Conservation (phyloP, 805 yeast species). For the Clavispora asparagi region DNA sequence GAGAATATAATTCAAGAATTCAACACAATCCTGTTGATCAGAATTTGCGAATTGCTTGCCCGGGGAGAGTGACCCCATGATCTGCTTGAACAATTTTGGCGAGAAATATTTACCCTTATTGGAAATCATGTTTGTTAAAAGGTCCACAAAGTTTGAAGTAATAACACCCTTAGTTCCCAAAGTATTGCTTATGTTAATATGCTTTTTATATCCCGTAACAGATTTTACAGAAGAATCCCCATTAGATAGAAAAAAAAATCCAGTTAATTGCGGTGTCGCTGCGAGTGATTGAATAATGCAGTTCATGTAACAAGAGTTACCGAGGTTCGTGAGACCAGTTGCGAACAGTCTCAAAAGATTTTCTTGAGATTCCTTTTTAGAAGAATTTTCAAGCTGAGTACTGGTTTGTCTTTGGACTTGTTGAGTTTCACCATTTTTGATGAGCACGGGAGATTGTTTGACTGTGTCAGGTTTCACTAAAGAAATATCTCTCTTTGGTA, state of each 20-base stretch:
- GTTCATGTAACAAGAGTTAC: conserved; percentile 93
- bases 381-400: background rate
- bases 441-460: background rate
- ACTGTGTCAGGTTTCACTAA: background rate
- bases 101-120: conserved; percentile 45
- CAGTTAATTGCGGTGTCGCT: conserved; percentile 62
- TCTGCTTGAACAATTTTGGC: conserved; percentile 61
- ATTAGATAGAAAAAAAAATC: conserved; percentile 44
- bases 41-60: conserved; percentile 52
- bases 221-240: conserved; percentile 14
- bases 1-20: conserved; percentile 66
- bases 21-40: conserved; percentile 85
- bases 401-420: conserved; percentile 5
- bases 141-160: conserved; percentile 60
- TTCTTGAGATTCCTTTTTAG: background rate
- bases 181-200: conserved; percentile 66
- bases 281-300: conserved; percentile 81
- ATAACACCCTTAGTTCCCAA: conserved; percentile 79
- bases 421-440: no score
- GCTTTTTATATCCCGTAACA: conserved; percentile 47
- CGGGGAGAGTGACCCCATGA: conserved; percentile 62
- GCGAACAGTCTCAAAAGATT: conserved; percentile 25
- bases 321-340: conserved; percentile 75
- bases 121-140: conserved; percentile 50
- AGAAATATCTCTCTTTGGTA: background rate